phyloP scores from a whole-genome alignment of 139 green algal genomes.

The Chlorella sp. region DNA sequence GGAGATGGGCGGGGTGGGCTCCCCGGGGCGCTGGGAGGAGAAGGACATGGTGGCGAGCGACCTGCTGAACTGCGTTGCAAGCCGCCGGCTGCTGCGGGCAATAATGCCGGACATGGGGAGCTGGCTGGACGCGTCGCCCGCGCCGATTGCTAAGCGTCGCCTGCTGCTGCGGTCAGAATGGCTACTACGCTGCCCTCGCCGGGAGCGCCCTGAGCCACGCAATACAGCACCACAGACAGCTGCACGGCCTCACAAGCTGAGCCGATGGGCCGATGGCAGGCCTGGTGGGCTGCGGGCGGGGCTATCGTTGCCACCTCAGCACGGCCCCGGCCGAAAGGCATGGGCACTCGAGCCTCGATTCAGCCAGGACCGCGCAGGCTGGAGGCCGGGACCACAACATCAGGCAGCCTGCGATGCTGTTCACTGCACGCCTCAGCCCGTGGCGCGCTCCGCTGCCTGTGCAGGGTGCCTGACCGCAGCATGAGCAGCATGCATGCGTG shows the following conservation, averaged over 20 bases:
- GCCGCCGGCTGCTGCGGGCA: neutral
- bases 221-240: neutral
- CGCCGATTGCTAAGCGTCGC: neutral
- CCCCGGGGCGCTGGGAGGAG: conserved; percentile 6
- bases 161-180: neutral
- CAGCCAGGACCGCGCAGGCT: no score
- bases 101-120: neutral
- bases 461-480: no score
- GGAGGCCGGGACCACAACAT: no score
- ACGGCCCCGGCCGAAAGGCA: no score
- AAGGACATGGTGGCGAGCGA: neutral
- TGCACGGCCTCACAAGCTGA: neutral
- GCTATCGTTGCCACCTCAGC: neutral
- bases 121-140: neutral
- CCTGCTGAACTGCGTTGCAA: conserved; percentile 2
- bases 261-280: neutral
- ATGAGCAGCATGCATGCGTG: no score
- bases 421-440: no score
- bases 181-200: neutral
- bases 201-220: neutral
- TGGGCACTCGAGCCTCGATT: no score
- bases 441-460: no score
- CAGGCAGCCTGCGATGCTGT: no score
- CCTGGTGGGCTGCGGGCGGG: no score
- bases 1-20: conserved; percentile 24